Base-by-base conservation (phyloP, 257 asterid genomes). In the Capsicum pubescens region DNA sequence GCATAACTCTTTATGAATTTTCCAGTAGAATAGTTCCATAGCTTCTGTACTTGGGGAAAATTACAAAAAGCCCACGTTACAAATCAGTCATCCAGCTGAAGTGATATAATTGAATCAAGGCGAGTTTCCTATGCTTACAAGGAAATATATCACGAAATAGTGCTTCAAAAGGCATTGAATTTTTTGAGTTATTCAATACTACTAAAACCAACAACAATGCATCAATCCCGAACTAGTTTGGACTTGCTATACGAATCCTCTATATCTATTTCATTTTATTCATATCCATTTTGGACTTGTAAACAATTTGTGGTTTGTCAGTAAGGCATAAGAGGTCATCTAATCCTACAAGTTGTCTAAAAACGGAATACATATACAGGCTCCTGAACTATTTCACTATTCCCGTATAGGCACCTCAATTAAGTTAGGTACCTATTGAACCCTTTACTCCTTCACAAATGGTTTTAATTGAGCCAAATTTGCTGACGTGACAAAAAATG, bases 21-120 rank as follows among this genome's bases (percentile, higher is more conserved):
- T 83, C 93, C 93, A 13, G 91, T 76, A 14, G 94, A 78, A 86
- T 94, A 91, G 90, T 93, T 93, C 98, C 99, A 94, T 32, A 95
- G 88, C 87, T 90, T 95, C 99, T 95, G 93, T 86, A 85, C 79
- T 78, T 84, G 48, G 54, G 67, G 32, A 46, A 57, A 74, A 68
- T 10, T n/a, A 59, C 1, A 82, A 46, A 32, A 8, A 76, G 32
- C 59, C 58, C 84, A 81, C 9, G 44, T 61, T 81, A 81, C 60
- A 52, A 74, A 63, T 26, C 81, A 52, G 48, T 8, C 64, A 7
- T 52, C 64, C 81, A 54, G 26, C 26, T 0, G 50, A 54, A 76
- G 81, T 77, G 21, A 77, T 5, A 77, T 54, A 77, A 52, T 32
- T 14, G 15, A 54, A 77, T 32, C 82, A 77, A 26, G 32, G 26